phyloP scores from a whole-genome alignment of 441 rosid genomes.

The Erodium trifolium region DNA sequence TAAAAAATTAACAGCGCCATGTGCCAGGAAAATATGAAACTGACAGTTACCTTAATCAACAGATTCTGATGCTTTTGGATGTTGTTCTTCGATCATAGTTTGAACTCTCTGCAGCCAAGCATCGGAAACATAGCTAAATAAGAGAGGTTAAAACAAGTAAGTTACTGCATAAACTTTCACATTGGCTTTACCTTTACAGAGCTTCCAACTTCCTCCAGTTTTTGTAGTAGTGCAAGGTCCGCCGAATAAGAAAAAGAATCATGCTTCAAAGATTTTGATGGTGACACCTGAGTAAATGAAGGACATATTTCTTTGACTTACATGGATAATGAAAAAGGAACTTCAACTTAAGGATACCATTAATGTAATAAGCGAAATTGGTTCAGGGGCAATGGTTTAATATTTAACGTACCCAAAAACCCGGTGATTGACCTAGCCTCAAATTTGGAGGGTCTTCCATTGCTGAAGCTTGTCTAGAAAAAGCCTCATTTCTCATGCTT shows the following conservation, averaged over 20 bases:
- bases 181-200: constrained; percentile 44
- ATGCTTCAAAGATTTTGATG: constrained; percentile 32
- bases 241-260: constrained; percentile 32
- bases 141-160: not conserved
- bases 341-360: not conserved
- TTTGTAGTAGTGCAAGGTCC: constrained; percentile 42
- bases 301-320: too few relatives aligned
- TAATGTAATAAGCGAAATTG: not conserved
- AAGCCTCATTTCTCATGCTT: constrained; percentile 46
- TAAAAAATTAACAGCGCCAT: too few relatives aligned
- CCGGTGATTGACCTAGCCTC: constrained; percentile 33
- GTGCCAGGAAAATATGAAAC: not conserved
- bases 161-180: not conserved
- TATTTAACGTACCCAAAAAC: constrained; percentile 36
- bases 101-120: constrained; percentile 50
- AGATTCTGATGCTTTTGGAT: constrained; percentile 29
- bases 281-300: constrained; percentile 38
- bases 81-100: constrained; percentile 47
- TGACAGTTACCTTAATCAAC: constrained; percentile 26
- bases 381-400: not conserved
- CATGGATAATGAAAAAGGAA: too few relatives aligned
- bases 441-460: constrained; percentile 43
- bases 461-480: constrained; percentile 37
- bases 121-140: constrained; percentile 8
- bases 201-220: constrained; percentile 58